Conservation (phyloP, 179 eudicot species). For the Actinidia polygama region DNA sequence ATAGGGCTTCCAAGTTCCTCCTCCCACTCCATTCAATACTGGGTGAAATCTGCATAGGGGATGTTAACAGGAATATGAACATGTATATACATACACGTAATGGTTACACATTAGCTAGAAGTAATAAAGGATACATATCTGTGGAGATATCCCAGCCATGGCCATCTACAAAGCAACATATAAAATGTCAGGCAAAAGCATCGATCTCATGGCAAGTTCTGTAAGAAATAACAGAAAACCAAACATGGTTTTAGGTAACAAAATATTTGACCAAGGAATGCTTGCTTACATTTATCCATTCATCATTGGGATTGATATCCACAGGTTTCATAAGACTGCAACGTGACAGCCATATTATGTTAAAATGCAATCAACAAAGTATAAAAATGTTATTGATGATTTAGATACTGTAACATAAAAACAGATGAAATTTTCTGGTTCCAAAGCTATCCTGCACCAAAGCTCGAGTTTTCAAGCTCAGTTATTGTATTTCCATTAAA, state of each 20-base stretch:
- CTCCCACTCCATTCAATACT: neutral
- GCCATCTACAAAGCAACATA: conserved; percentile 57
- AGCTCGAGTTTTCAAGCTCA: neutral
- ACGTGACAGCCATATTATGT: conserved; percentile 21
- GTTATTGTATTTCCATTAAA: neutral
- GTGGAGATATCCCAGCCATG: conserved; percentile 89
- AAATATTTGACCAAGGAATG: conserved; percentile 8
- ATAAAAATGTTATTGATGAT: neutral
- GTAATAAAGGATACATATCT: conserved; percentile 78
- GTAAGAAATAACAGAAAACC: conserved; percentile 3
- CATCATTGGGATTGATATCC: conserved; percentile 87
- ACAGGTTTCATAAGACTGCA: conserved; percentile 92
- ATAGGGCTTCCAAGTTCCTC: neutral
- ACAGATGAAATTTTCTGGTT: neutral
- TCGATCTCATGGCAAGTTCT: neutral
- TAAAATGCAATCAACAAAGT: conserved; percentile 13
- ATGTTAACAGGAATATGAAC: neutral
- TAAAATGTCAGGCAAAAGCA: conserved; percentile 19
- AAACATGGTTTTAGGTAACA: conserved; percentile 6
- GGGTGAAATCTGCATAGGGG: neutral
- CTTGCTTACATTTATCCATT: conserved; percentile 86
- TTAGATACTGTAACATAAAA: neutral
- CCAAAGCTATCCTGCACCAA: neutral
- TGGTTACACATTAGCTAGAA: neutral
- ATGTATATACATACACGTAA: neutral